A percentile compares a stretch with the other conserved stretches of the same genome.
Conservation (phyloP, 371 early-diverging fungal species). For the Dipsacomyces acuminosporus region DNA sequence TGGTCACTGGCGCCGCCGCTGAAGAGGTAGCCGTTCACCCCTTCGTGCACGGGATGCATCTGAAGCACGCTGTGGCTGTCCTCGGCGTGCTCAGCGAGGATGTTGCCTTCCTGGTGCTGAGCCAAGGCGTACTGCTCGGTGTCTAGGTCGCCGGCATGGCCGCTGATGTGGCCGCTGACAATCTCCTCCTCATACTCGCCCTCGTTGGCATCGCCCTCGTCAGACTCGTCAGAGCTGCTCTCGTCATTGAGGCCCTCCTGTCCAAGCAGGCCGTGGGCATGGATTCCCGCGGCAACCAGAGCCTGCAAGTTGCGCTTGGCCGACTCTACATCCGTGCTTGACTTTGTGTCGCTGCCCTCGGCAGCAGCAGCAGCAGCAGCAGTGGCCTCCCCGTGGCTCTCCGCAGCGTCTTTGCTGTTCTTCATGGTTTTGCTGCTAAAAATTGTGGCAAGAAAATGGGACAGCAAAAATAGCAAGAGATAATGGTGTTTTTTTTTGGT, state of each 20-base stretch:
- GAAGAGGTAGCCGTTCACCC: neutral
- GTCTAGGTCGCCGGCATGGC: neutral
- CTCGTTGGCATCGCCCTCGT: neutral
- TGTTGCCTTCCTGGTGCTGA: neutral
- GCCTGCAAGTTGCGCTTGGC: slow-evolving; percentile 42
- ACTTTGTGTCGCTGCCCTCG: neutral
- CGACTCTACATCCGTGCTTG: slow-evolving; percentile 27
- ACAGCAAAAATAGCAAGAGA: too few relatives aligned
- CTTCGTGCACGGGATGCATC: neutral
- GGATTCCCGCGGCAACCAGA: slow-evolving; percentile 31
- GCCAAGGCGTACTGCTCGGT: neutral
- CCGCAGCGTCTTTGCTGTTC: too few relatives aligned
- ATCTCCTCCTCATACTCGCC: slow-evolving; percentile 5
- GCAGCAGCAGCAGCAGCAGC: neutral
- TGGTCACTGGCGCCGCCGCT: neutral
- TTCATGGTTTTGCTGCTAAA: slow-evolving; percentile 57
- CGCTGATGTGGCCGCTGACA: neutral
- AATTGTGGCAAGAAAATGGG: neutral
- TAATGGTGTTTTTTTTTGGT: too few relatives aligned
- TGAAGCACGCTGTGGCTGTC: too few relatives aligned
- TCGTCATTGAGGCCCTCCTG: neutral
- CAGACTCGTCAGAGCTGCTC: neutral
- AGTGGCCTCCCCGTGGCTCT: too few relatives aligned
- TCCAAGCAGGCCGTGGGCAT: neutral
- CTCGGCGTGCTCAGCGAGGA: neutral